Conservation (phyloP, 108 stramenopile species). For the Thalassiosira profunda region DNA sequence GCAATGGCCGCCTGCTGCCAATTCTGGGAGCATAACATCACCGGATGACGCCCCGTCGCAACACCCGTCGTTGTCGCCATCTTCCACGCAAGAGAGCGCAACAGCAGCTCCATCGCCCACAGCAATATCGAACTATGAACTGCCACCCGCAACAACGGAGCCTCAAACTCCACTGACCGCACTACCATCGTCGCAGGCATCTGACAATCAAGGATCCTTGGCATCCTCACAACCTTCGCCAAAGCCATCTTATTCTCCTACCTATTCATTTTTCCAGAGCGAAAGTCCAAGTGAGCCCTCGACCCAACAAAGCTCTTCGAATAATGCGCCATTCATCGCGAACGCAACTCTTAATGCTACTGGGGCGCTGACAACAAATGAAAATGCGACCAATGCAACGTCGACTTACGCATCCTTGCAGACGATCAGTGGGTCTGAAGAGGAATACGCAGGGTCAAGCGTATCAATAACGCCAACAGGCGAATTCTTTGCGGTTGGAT, state of each 20-base stretch:
- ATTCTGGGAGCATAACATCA: not conserved
- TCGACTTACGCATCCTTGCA: slow-evolving; percentile 4
- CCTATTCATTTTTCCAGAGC: no score
- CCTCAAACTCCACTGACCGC: not conserved
- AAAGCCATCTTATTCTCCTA: not conserved
- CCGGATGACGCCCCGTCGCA: slow-evolving; percentile 6
- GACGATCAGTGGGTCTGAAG: slow-evolving; percentile 2
- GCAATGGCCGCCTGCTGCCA: not conserved
- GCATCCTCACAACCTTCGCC: not conserved
- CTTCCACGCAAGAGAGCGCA: not conserved
- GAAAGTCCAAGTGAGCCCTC: no score
- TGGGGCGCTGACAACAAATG: not conserved
- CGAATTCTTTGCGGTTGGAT: slow-evolving; percentile 24
- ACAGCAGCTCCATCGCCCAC: not conserved
- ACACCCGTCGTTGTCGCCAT: slow-evolving; percentile 18
- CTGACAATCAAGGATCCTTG: not conserved
- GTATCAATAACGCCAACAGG: slow-evolving; percentile 23
- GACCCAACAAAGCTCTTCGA: no score
- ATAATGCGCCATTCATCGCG: not conserved
- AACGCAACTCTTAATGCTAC: not conserved
- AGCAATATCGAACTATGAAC: not conserved
- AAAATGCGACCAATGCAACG: not conserved
- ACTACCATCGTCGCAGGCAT: not conserved
- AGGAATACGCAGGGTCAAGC: slow-evolving; percentile 21
- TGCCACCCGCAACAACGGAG: not conserved